Conservation (phyloP, 768 basidiomycete species). For the Postia placenta region DNA sequence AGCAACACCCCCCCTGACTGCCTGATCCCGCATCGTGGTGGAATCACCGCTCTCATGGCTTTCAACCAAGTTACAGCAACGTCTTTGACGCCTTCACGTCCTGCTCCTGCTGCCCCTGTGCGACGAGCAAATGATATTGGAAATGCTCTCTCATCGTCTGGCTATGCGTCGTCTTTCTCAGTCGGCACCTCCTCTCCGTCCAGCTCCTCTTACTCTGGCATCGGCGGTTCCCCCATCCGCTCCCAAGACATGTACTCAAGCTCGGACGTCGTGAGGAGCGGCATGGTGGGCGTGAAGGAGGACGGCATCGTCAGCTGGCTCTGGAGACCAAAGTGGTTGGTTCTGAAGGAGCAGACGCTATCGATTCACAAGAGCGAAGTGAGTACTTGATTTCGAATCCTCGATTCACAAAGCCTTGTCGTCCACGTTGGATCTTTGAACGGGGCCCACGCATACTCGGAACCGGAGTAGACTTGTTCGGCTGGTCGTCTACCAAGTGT, state of each 20-base stretch:
- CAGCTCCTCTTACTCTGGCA: slow-evolving; percentile 66
- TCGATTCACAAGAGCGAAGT: slow-evolving; percentile 92
- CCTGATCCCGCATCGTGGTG: not conserved
- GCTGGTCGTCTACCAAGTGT: no score
- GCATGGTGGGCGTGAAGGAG: slow-evolving; percentile 86
- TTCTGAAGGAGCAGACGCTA: slow-evolving; percentile 74
- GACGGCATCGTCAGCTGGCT: slow-evolving; percentile 89
- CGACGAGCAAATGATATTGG: slow-evolving; percentile 39
- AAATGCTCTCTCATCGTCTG: slow-evolving; percentile 43
- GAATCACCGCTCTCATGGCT: slow-evolving; percentile 29
- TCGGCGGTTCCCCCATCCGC: slow-evolving; percentile 73
- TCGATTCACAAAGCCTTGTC: no score
- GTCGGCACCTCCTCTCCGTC: slow-evolving; percentile 41
- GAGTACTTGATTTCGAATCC: slow-evolving; percentile 24
- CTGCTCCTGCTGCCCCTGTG: slow-evolving; percentile 67
- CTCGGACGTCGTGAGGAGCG: slow-evolving; percentile 55
- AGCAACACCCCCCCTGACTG: not conserved
- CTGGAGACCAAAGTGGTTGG: slow-evolving; percentile 87
- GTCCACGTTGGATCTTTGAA: no score
- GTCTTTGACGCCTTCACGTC: slow-evolving; percentile 71
- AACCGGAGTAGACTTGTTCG: no score
- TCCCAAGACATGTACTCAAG: slow-evolving; percentile 28
- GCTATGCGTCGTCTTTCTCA: slow-evolving; percentile 56
- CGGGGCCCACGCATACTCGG: no score
- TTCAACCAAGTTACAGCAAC: slow-evolving; percentile 44